phyloP scores from a whole-genome alignment of 2,329 filamentous ascomycete genomes.

The Phaeoacremonium minimum region DNA sequence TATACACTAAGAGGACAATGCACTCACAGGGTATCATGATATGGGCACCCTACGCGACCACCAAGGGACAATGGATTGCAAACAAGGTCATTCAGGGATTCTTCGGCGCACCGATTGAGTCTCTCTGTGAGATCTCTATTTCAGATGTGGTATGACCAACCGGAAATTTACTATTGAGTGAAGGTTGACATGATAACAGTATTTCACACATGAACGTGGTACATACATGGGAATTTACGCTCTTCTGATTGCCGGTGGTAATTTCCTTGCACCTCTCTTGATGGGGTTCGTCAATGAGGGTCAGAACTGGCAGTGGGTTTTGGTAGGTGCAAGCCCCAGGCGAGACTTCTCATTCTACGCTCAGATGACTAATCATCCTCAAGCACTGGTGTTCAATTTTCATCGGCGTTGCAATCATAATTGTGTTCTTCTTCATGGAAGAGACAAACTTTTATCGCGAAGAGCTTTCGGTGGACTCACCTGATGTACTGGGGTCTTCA shows the following conservation, averaged over 20 bases:
- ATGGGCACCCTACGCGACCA: conserved; percentile 5
- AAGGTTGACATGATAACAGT: not conserved
- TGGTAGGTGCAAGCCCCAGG: no score
- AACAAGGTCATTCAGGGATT: conserved; percentile 19
- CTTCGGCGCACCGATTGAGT: conserved; percentile 18
- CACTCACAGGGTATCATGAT: not conserved
- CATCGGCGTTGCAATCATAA: no score
- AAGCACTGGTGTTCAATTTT: no score
- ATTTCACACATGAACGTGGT: conserved; percentile 33
- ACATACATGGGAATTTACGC: conserved; percentile 38
- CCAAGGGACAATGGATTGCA: conserved; percentile 15
- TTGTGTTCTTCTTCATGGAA: conserved; percentile 55
- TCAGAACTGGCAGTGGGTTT: conserved; percentile 35
- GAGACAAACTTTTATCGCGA: conserved; percentile 52
- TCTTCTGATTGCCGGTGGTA: conserved; percentile 30
- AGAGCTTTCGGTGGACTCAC: conserved; percentile 25
- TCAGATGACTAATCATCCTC: no score
- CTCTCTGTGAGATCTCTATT: conserved; percentile 24
- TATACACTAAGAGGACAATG: no score
- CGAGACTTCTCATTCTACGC: no score
- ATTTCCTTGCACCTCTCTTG: conserved; percentile 39
- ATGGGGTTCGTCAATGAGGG: conserved; percentile 38
- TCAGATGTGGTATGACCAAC: conserved; percentile 32
- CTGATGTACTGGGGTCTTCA: no score
- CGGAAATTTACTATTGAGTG: no score